A percentile compares a stretch with the other conserved stretches of the same genome.
These are phyloP conservation scores for Annulohypoxylon stygium DNA, from an alignment of 495 filamentous ascomycete species.

Conservation along the genomic window DNA sequence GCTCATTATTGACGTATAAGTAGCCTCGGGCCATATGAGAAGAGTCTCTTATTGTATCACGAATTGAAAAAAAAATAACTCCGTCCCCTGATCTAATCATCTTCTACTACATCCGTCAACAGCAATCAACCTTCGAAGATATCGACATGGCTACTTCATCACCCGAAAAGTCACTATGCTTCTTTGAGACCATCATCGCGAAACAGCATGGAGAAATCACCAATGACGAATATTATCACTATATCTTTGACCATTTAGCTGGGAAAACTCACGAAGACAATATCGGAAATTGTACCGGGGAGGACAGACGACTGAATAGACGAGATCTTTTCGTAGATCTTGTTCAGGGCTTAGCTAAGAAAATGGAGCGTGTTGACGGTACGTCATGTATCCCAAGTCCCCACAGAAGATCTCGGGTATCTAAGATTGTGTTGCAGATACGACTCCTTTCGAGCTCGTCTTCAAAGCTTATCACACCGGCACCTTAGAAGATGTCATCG, in stretches of 20 bases:
- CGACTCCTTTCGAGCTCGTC: conserved; percentile 17
- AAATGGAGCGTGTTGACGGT: conserved; percentile 19
- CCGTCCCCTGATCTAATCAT: too few relatives aligned
- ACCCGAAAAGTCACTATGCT: conserved; percentile 35
- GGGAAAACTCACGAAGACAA: conserved; percentile 16
- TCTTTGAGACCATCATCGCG: conserved; percentile 7
- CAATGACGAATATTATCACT: conserved; percentile 26
- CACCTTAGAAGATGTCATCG: conserved; percentile 9
- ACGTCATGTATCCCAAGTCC: background rate
- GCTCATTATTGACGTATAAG: background rate
- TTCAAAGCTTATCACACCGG: conserved; percentile 28
- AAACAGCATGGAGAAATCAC: conserved; percentile 5
- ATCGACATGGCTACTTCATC: background rate
- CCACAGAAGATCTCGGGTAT: background rate
- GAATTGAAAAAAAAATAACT: too few relatives aligned
- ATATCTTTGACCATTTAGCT: conserved; percentile 23
- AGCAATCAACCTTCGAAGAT: background rate
- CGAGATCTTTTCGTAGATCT: conserved; percentile 10
- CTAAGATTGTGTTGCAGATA: conserved; percentile 8
- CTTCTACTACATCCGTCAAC: background rate
- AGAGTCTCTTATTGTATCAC: too few relatives aligned
- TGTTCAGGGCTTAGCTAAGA: conserved; percentile 13
- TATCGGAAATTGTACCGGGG: conserved; percentile 4
- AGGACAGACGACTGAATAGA: background rate
- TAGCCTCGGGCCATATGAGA: background rate